phyloP scores from a whole-genome alignment of 2,329 filamentous ascomycete genomes.

The Xylaria sp. region DNA sequence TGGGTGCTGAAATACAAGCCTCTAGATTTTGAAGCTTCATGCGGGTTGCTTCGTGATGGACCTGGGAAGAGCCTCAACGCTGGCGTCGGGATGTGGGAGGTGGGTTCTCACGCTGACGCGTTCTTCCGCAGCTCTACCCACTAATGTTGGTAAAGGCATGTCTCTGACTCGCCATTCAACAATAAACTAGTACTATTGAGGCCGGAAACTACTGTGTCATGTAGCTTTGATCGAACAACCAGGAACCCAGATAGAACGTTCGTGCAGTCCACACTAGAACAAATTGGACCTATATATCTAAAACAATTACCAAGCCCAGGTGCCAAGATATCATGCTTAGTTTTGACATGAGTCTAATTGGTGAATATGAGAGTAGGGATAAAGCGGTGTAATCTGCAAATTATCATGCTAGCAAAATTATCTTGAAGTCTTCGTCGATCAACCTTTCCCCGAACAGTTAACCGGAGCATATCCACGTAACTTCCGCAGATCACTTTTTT shows the following conservation, averaged over 20 bases:
- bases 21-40: conserved; percentile 1
- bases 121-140: conserved; percentile 13
- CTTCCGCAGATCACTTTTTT: neutral
- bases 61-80: conserved; percentile 20
- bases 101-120: conserved; percentile 27
- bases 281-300: neutral
- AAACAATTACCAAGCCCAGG: neutral
- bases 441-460: neutral
- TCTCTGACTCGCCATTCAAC: conserved; percentile 14
- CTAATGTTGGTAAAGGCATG: conserved; percentile 6
- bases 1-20: conserved; percentile 4
- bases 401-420: neutral
- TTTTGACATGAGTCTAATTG: conserved; percentile 7
- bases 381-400: neutral
- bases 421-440: neutral
- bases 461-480: neutral
- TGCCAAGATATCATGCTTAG: conserved; percentile 2
- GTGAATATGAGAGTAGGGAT: conserved; percentile 1
- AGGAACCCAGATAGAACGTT: neutral
- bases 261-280: neutral
- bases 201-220: neutral
- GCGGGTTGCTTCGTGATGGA: neutral
- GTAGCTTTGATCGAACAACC: neutral
- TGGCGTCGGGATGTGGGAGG: conserved; percentile 31
- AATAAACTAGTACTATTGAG: neutral